These are phyloP conservation scores for Scheffersomyces titani DNA, from an alignment of 1,139 yeast species.

Conservation along the genomic window DNA sequence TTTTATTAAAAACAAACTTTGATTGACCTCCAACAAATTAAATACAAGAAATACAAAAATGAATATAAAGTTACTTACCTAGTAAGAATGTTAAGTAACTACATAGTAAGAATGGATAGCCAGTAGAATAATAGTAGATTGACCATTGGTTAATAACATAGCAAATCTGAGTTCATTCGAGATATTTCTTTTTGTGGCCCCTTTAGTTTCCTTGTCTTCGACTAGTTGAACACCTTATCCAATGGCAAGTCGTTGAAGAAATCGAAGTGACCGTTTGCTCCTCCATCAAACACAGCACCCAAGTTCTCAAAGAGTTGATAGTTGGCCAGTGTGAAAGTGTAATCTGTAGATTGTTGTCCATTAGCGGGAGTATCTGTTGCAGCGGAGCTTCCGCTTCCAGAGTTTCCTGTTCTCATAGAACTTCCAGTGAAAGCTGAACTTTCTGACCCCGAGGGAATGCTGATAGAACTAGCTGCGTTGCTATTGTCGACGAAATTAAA, in stretches of 20 bases:
- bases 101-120: neutral
- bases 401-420: neutral
- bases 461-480: neutral
- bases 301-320: neutral
- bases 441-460: neutral
- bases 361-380: neutral
- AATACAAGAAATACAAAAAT: neutral
- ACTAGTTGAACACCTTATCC: slow-evolving; percentile 13
- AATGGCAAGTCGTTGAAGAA: slow-evolving; percentile 28
- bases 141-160: too few relatives aligned
- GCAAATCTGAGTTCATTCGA: too few relatives aligned
- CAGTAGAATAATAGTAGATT: neutral
- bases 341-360: neutral
- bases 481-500: neutral
- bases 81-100: too few relatives aligned
- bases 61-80: neutral
- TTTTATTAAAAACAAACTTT: neutral
- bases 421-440: neutral
- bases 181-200: neutral
- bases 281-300: neutral
- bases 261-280: slow-evolving; percentile 15
- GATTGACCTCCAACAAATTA: neutral
- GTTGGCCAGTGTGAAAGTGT: neutral
- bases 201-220: neutral
- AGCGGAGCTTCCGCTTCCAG: neutral